Evolutionary conservation across 208 protist genomes (phyloP).

Genomic region (Leishmania amazonensis): DNA sequence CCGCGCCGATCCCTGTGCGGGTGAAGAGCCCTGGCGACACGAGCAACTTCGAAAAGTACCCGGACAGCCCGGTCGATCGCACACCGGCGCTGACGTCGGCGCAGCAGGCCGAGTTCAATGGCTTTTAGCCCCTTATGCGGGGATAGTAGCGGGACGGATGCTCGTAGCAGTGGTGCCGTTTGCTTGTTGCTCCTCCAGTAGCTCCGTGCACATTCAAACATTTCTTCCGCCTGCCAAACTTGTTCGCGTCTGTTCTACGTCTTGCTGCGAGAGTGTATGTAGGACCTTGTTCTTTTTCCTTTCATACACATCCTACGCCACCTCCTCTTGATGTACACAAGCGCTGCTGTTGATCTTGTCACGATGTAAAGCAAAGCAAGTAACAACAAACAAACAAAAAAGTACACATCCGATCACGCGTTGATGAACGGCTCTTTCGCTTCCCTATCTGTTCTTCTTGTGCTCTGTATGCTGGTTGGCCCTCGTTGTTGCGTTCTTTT

Average conservation of each 20-base stretch:
- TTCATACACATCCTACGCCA: no score
- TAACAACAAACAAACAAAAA: background rate
- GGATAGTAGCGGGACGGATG: background rate
- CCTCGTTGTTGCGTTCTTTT: background rate
- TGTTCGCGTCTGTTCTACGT: background rate
- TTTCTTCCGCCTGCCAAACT: background rate
- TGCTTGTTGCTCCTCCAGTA: background rate
- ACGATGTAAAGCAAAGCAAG: background rate
- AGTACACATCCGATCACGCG: background rate
- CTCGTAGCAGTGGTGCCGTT: background rate
- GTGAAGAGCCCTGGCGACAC: constrained; percentile 79
- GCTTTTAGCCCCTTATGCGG: constrained; percentile 58
- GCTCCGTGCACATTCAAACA: background rate
- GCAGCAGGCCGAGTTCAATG: constrained; percentile 86
- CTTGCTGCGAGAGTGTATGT: background rate
- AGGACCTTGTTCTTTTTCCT: background rate
- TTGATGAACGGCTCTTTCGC: background rate
- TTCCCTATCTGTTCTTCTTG: background rate
- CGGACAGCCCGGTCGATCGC: constrained; percentile 79
- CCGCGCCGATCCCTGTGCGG: constrained; percentile 83
- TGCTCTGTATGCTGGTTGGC: background rate
- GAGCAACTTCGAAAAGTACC: constrained; percentile 91
- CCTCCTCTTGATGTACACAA: background rate
- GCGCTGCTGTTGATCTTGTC: background rate
- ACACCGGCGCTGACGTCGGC: constrained; percentile 53